Percentiles rank a stretch among this genome's conserved stretches.
Evolutionary conservation across 352 stramenopile genomes (phyloP).

Genomic region (Phytophthora podocarpi): DNA sequence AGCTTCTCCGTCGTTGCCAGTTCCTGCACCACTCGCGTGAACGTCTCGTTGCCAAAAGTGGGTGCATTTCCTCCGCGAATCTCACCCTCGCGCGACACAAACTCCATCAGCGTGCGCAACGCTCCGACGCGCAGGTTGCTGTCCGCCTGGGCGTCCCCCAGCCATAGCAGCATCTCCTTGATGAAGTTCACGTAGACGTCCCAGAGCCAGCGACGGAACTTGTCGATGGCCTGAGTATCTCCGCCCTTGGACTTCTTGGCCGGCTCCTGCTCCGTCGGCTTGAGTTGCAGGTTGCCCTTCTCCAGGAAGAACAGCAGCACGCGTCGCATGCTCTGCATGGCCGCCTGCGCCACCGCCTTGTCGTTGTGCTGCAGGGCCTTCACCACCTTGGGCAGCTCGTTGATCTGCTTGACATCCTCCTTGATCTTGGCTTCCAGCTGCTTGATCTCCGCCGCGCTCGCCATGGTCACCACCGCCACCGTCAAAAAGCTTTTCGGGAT

Average conservation of each 20-base stretch:
- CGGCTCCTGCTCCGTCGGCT: constrained; percentile 31
- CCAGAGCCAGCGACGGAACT: constrained; percentile 87
- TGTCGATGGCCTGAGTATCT: constrained; percentile 60
- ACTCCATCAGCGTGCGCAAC: constrained; percentile 90
- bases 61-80: constrained; percentile 31
- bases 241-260: constrained; percentile 50
- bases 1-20: constrained; percentile 69
- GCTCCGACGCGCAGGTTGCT: constrained; percentile 76
- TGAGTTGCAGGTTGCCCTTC: constrained; percentile 68
- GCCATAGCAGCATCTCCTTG: constrained; percentile 83
- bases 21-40: constrained; percentile 75
- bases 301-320: constrained; percentile 85
- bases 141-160: constrained; percentile 54
- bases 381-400: constrained; percentile 79
- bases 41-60: constrained; percentile 87
- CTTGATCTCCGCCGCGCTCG: constrained; percentile 76
- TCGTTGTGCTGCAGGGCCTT: constrained; percentile 74
- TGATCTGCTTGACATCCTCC: constrained; percentile 86
- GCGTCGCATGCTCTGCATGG: constrained; percentile 82
- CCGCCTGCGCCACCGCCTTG: constrained; percentile 72
- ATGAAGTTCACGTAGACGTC: constrained; percentile 80
- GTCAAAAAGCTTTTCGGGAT: constrained; percentile 18
- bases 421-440: constrained; percentile 88
- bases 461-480: constrained; percentile 37
- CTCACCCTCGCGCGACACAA: constrained; percentile 78